Base-by-base conservation (phyloP, 768 basidiomycete species). In the Rhodotorula toruloides region DNA sequence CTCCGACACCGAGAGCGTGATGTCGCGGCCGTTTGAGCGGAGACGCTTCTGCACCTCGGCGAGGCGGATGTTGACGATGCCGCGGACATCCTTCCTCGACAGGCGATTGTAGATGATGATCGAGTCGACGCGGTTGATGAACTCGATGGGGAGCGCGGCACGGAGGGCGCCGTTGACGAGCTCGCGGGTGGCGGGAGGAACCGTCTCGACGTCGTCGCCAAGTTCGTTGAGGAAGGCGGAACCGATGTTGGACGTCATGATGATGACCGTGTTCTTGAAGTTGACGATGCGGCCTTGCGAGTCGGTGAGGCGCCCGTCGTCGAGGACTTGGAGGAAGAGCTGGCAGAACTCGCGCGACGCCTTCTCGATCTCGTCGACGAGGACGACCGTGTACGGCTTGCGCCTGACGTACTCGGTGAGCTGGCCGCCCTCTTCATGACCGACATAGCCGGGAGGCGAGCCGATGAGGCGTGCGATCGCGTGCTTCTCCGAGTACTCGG, bases 381-480 rank as follows among this genome's bases (percentile, higher is more conserved):
- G 56, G 27, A 63, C 54, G 43, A 73, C 64, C 36, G 49, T 47
- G 63, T 65, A 70, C 13, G 69, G 66, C 42, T 70, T 68, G 31
- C 71, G 44, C 10, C 74, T 42, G 16, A 75, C 64, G 37, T 42
- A 67, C 57, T 75, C 74, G 27, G 73, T 63, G 17, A 75, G 49
- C 81, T 61, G 67, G 84, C 88, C 89, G 39, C 90, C 89, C 40
- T 85, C 82, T 73, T 94, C 91, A 76, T 94, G 85, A 3, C 93
- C 94, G 47, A 96, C 86, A 74, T 92, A 94, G 7, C 93, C 93
- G 27, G 34, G 46, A 29, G 58, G 55, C 3, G 91, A 89, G 61
- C 93, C 94, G 57, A 97, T 90, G 31, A 97, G 80, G 8, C 91
- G 83, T 0, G 90, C 90, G 58, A 97, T 87, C 0, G 90, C 91